Conservation (phyloP, 306 rosid genomes). For the Quercus gilva region DNA sequence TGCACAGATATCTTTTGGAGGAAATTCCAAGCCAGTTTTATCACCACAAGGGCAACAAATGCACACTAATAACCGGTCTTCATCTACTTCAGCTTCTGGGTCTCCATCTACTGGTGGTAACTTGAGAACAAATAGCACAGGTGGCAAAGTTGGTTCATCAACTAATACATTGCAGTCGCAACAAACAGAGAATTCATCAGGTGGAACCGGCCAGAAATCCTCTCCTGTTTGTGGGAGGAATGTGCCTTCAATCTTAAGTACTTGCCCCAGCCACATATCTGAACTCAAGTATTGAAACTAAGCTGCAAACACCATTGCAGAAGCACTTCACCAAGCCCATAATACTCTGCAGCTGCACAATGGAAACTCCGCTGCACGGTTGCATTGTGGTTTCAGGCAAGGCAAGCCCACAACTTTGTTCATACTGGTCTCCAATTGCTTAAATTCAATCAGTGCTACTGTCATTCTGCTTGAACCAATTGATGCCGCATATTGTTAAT, state of each 20-base stretch:
- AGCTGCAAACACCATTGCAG: neutral
- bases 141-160: slow-evolving; percentile 30
- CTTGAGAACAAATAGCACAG: slow-evolving; percentile 24
- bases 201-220: slow-evolving; percentile 38
- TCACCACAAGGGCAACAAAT: slow-evolving; percentile 35
- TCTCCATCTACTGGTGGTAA: slow-evolving; percentile 21
- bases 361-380: neutral
- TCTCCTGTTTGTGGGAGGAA: slow-evolving; percentile 57
- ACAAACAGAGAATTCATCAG: slow-evolving; percentile 34
- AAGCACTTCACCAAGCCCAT: slow-evolving; percentile 8
- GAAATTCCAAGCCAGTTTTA: slow-evolving; percentile 38
- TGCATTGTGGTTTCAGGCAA: too few relatives aligned
- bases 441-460: too few relatives aligned
- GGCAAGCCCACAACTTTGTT: too few relatives aligned
- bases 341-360: neutral
- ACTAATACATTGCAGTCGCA: slow-evolving; percentile 35
- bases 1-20: slow-evolving; percentile 67
- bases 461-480: neutral
- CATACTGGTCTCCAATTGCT: too few relatives aligned
- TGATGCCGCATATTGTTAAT: neutral
- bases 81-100: slow-evolving; percentile 21
- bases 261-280: slow-evolving; percentile 46
- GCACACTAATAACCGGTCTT: slow-evolving; percentile 26
- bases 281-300: slow-evolving; percentile 47
- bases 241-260: slow-evolving; percentile 47